Evolutionary conservation across 2,329 filamentous ascomycete genomes (phyloP), one percentile per base, ranked within the genome.

Genomic region (Didymellaceae sp.): DNA sequence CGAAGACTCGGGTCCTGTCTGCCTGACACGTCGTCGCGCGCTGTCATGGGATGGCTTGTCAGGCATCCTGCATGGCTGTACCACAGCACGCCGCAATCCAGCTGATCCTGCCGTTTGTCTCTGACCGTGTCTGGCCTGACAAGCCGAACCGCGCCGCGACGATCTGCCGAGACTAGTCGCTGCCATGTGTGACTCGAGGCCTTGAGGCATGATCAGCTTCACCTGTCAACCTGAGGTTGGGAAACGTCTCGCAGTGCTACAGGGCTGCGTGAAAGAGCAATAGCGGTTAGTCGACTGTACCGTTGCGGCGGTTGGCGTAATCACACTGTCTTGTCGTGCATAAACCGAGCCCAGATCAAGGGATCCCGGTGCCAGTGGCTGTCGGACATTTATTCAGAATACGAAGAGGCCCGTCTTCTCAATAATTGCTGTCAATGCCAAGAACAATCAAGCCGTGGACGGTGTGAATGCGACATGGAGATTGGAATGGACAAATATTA

Each of bases 61-160:
- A 28, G 31, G 18, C 42, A 28, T 22, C 42, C 14, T 52, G 48
- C 48, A 52, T 31, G n/a, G n/a, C n/a, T n/a, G n/a, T n/a, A n/a
- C n/a, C n/a, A n/a, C n/a, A n/a, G n/a, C n/a, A 33, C 35, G 48
- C 42, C 41, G 37, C 41, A 34, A 11, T 45, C 41, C 37, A 38
- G 48, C 40, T 40, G 32, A 52, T 31, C 35, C 41, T 42, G 47
- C 25, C 31, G 42, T 31, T 37, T 39, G 30, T 39, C 22, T 35
- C 28, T 45, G 37, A 41, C 41, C 35, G 48, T 42, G 9, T 20
- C 47, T 35, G 24, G 13, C 32, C 35, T 33, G 39, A n/a, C n/a
- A n/a, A 22, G 33, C 46, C 26, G 39, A 44, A 14, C 18, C 16
- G 32, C 26, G 28, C 46, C 30, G 41, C 25, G 41, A 30, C 35